phyloP scores from a whole-genome alignment of 163 green algal species.

The Coccomyxa subellipsoidea region DNA sequence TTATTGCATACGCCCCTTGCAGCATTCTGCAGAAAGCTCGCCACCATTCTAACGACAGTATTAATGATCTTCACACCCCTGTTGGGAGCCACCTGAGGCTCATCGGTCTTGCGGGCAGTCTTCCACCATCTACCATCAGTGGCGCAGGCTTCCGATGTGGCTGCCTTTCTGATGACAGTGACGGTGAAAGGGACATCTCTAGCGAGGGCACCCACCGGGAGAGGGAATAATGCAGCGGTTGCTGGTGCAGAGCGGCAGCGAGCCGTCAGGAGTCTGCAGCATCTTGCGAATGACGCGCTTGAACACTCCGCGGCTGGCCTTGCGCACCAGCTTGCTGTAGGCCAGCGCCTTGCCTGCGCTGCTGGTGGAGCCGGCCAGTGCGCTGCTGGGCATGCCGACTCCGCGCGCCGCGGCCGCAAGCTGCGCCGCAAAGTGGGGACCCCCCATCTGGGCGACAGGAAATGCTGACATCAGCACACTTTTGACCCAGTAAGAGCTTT shows the following conservation, averaged over 20 bases:
- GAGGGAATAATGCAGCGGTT: neutral
- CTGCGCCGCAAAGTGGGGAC: neutral
- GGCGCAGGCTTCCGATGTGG: too few relatives aligned
- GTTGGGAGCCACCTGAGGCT: too few relatives aligned
- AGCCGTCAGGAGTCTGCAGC: neutral
- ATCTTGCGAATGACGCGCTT: neutral
- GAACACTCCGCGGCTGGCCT: neutral
- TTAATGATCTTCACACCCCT: too few relatives aligned
- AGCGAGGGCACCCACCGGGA: neutral
- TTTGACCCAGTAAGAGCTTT: neutral
- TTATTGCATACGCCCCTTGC: too few relatives aligned
- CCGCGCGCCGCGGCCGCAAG: neutral
- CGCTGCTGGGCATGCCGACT: neutral
- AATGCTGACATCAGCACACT: neutral
- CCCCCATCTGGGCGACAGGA: neutral
- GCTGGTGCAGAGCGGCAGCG: neutral
- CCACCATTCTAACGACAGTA: too few relatives aligned
- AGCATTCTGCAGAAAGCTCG: too few relatives aligned
- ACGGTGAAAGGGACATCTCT: too few relatives aligned
- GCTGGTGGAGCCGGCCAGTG: neutral
- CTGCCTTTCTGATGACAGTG: too few relatives aligned
- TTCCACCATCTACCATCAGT: too few relatives aligned
- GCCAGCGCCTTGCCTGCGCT: neutral
- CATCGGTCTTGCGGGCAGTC: too few relatives aligned
- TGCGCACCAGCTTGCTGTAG: neutral